Evolutionary conservation across 768 basidiomycete species (phyloP), one percentile per base, ranked within the genome.

Genomic region (Suillus lakei): DNA sequence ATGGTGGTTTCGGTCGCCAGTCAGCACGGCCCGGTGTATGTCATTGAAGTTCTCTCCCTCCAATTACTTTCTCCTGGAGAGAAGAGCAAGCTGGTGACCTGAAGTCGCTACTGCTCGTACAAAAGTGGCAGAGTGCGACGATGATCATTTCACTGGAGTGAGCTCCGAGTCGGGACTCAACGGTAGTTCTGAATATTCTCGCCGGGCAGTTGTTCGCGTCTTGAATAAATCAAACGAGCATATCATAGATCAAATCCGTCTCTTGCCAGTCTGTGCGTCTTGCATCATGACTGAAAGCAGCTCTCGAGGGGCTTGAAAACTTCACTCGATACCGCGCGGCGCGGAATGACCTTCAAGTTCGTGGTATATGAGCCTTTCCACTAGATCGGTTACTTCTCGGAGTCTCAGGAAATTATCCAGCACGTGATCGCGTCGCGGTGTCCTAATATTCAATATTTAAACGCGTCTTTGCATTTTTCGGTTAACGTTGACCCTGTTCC

Each of bases 401-500:
- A 23, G 12, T 2, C 46, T 34, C 18, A 58, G 23, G 55, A 38
- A 58, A 38, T 58, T 58, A 55, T 13, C 15, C 1, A 12, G 23
- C 55, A 58, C 55, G 55, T 58, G 55, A 58, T 38, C 36, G 23
- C 4, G 36, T 58, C 56, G 56, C 26, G 56, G 53, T 32, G 30
- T 32, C 53, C 53, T 54, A 38, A 38, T 38, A 4, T 3, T 13
- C 32, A 5, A 5, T 30, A 50, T 55, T 36, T 56, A 38, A 38
- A 39, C 56, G 56, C 56, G 36, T 58, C 15, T 26, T 26, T 58
- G 32, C 53, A 54, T 32, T 54, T 51, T 51, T 28, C 50, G 4
- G 50, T 51, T 28, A 50, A 50, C 13, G 23, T 50, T 8, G 10
- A 32, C 32, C 30, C 32, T 58, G 56, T 59, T 59, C 38, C 26